Percentiles rank a stretch among this genome's conserved stretches.
Evolutionary conservation across 2,329 filamentous ascomycete species (phyloP).

Genomic region (Calycina herbarum): DNA sequence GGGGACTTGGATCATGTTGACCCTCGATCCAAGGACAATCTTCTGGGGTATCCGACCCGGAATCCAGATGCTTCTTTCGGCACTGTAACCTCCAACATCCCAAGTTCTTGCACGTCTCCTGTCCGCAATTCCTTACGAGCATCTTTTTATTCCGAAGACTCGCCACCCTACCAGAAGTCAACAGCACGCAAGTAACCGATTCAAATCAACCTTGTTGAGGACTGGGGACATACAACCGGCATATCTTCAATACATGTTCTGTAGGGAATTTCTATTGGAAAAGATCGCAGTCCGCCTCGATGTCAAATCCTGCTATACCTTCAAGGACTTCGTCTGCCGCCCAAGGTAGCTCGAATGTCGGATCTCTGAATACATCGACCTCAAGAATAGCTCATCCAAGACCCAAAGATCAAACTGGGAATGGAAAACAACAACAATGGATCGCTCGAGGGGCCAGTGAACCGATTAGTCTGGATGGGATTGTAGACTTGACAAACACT

Average conservation of each 20-base stretch:
- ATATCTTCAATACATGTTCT: neutral
- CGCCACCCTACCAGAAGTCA: neutral
- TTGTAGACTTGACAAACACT: slow-evolving; percentile 33
- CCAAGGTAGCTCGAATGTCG: neutral
- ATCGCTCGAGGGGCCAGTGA: slow-evolving; percentile 21
- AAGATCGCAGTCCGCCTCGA: neutral
- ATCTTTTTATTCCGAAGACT: neutral
- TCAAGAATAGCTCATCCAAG: slow-evolving; percentile 4
- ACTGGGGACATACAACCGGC: neutral
- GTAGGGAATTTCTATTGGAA: neutral
- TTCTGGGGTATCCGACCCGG: neutral
- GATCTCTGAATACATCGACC: neutral
- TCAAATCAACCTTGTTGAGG: neutral
- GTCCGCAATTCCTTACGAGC: neutral
- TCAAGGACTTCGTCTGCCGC: neutral
- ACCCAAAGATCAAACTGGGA: slow-evolving; percentile 7
- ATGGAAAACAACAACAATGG: slow-evolving; percentile 11
- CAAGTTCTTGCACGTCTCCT: neutral
- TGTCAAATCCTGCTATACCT: slow-evolving; percentile 1
- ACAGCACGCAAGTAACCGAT: too few species aligned
- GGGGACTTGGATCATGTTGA: neutral
- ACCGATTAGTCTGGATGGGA: slow-evolving; percentile 26
- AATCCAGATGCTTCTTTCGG: neutral
- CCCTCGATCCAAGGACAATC: neutral
- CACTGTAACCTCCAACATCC: neutral